Conservation (phyloP, 1,139 yeast species). For the Yamadazyma aaseri region DNA sequence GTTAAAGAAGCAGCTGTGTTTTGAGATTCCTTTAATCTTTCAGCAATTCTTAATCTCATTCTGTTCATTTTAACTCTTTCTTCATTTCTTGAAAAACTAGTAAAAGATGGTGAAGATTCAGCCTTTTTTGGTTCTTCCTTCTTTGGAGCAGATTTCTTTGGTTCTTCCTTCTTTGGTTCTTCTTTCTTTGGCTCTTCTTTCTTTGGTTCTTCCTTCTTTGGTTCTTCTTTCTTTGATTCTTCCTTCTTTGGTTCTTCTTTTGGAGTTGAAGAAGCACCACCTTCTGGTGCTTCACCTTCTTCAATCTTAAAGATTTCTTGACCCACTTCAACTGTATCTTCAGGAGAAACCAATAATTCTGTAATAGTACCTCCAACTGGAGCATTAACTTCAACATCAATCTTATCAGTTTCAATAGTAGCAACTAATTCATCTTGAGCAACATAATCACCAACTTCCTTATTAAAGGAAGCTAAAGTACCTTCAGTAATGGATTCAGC, state of each 20-base stretch:
- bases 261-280: slow-evolving; percentile 45
- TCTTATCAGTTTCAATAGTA: slow-evolving; percentile 97
- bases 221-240: slow-evolving; percentile 49
- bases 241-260: slow-evolving; percentile 21
- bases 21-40: slow-evolving; percentile 98
- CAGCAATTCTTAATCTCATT: slow-evolving; percentile 98
- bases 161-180: slow-evolving; percentile 19
- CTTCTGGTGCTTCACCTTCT: slow-evolving; percentile 83
- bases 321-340: slow-evolving; percentile 95
- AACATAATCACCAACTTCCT: slow-evolving; percentile 86
- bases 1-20: slow-evolving; percentile 98
- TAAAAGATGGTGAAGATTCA: slow-evolving; percentile 47
- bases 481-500: slow-evolving; percentile 99
- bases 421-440: slow-evolving; percentile 89
- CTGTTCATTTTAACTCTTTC: slow-evolving; percentile 98
- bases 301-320: slow-evolving; percentile 89
- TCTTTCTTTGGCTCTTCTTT: slow-evolving; percentile 24
- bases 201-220: slow-evolving; percentile 38
- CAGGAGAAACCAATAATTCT: slow-evolving; percentile 79
- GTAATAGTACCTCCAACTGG: slow-evolving; percentile 90
- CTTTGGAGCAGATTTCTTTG: slow-evolving; percentile 28
- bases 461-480: slow-evolving; percentile 76
- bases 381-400: slow-evolving; percentile 94
- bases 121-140: slow-evolving; percentile 25
- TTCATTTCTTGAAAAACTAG: slow-evolving; percentile 78